Percentiles rank a stretch among this genome's conserved stretches.
Evolutionary conservation across 1,284 basidiomycete genomes (phyloP).

Genomic region (Tylopilus sp.): DNA sequence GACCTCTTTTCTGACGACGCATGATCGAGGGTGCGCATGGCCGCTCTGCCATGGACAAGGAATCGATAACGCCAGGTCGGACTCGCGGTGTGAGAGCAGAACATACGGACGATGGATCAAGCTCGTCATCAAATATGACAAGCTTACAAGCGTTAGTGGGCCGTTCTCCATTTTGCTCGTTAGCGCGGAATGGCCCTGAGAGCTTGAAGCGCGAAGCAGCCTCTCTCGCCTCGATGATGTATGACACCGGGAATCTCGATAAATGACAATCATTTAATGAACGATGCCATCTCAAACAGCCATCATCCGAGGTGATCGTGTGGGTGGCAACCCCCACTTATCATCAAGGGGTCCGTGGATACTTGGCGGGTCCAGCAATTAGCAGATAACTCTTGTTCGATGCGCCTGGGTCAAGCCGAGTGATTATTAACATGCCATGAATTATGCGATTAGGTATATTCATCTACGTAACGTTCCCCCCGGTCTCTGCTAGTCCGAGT

Average conservation of each 20-base stretch:
- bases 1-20: too few species aligned
- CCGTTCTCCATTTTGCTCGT: conserved; percentile 3
- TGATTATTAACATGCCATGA: conserved; percentile 21
- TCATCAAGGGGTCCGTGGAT: neutral
- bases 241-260: conserved; percentile 13
- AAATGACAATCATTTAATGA: conserved; percentile 17
- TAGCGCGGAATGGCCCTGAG: neutral
- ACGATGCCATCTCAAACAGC: neutral
- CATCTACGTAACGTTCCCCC: conserved; percentile 17
- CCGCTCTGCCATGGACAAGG: conserved; percentile 1
- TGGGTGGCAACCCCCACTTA: neutral
- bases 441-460: conserved; percentile 33
- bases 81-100: conserved; percentile 14
- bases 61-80: conserved; percentile 6
- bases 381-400: neutral
- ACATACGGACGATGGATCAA: neutral
- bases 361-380: neutral
- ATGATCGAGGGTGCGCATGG: conserved; percentile 5
- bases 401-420: conserved; percentile 1
- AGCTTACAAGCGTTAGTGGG: too few species aligned
- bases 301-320: conserved; percentile 31
- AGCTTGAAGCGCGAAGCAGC: neutral
- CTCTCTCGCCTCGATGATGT: conserved; percentile 8
- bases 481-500: conserved; percentile 10
- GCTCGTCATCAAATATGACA: neutral